Evolutionary conservation across 2,329 filamentous ascomycete genomes (phyloP).

Genomic region (Aspergillus oerlinghausenensis): DNA sequence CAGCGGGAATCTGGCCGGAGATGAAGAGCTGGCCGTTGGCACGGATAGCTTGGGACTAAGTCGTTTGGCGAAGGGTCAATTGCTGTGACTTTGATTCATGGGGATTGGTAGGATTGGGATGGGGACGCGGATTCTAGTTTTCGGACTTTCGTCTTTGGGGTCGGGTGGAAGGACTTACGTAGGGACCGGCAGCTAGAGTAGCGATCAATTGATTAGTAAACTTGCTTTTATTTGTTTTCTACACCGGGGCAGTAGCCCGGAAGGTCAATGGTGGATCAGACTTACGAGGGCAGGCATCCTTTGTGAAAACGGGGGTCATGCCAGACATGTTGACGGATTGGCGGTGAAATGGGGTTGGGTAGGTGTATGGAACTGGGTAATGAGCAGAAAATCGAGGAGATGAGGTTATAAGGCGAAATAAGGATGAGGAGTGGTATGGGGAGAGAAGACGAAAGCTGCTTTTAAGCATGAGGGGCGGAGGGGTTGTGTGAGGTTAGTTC

Average conservation of each 20-base stretch:
- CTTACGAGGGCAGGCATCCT: constrained; percentile 45
- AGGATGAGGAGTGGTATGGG: constrained; percentile 4
- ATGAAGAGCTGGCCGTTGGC: constrained; percentile 66
- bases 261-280: constrained; percentile 4
- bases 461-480: constrained; percentile 21
- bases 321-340: constrained; percentile 32
- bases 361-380: constrained; percentile 6
- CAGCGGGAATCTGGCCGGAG: constrained; percentile 72
- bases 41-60: constrained; percentile 57
- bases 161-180: constrained; percentile 30
- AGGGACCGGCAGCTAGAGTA: constrained; percentile 37
- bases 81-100: not conserved
- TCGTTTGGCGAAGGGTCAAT: not conserved
- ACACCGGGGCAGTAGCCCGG: not conserved
- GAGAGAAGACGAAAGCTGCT: constrained; percentile 19
- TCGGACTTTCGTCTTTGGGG: not conserved
- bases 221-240: not conserved
- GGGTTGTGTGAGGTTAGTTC: constrained; percentile 2
- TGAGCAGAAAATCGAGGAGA: constrained; percentile 9
- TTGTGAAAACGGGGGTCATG: constrained; percentile 37
- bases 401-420: constrained; percentile 3
- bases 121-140: not conserved
- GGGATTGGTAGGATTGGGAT: not conserved
- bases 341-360: constrained; percentile 3
- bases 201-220: constrained; percentile 6